These are phyloP conservation scores for Russula lepida DNA, from an alignment of 768 basidiomycete genomes.

Conservation along the genomic window DNA sequence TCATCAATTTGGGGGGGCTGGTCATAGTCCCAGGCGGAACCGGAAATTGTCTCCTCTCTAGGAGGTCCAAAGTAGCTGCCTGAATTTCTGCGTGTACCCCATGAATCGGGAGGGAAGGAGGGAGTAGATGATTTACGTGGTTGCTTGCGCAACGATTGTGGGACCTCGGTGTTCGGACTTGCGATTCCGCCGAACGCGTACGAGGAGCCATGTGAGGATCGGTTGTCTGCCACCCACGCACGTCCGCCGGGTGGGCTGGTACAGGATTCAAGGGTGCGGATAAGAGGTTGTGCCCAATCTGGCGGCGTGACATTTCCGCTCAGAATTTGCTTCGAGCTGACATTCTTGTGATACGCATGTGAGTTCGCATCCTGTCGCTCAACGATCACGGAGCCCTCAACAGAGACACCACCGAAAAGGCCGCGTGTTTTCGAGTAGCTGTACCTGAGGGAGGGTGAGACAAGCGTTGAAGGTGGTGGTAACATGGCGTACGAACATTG, in stretches of 20 bases:
- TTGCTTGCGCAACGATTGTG: conserved; percentile 13
- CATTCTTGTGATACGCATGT: conserved; percentile 67
- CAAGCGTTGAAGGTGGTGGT: background rate
- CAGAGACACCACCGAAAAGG: conserved; percentile 84
- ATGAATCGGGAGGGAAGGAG: conserved; percentile 56
- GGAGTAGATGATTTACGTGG: conserved; percentile 22
- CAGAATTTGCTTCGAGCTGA: conserved; percentile 72
- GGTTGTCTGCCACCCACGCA: conserved; percentile 54
- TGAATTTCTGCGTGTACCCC: conserved; percentile 42
- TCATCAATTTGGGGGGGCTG: conserved; percentile 16
- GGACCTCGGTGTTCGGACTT: conserved; percentile 32
- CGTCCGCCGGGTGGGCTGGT: conserved; percentile 61
- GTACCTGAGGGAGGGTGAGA: conserved; percentile 44
- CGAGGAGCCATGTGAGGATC: conserved; percentile 21
- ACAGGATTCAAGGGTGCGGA: conserved; percentile 63
- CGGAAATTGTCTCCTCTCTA: conserved; percentile 21
- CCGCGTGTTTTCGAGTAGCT: conserved; percentile 90
- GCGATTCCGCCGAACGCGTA: conserved; percentile 58
- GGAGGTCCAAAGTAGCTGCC: conserved; percentile 48
- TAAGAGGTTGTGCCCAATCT: conserved; percentile 67
- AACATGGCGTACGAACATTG: conserved; percentile 51
- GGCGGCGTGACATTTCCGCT: conserved; percentile 69
- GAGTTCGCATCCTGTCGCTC: conserved; percentile 91
- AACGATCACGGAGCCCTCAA: conserved; percentile 85
- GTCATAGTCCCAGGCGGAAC: conserved; percentile 21